Evolutionary conservation across 2,329 filamentous ascomycete species (phyloP).

Genomic region (Sordariomycetes sp.): DNA sequence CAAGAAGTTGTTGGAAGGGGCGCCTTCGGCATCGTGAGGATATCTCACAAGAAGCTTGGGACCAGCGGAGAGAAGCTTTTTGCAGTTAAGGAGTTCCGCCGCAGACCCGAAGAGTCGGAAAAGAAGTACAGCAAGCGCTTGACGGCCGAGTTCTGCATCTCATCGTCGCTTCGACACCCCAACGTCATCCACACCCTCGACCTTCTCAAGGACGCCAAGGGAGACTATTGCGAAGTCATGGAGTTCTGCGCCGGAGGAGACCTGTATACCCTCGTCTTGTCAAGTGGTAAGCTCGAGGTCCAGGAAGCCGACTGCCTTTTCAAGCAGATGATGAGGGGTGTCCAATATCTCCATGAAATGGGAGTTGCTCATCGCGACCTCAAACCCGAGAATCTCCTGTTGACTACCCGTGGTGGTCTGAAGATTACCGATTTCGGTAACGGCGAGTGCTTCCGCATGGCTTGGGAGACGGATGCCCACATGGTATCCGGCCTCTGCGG

Average conservation of each 20-base stretch:
- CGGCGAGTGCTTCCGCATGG: constrained; percentile 98
- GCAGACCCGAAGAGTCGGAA: constrained; percentile 84
- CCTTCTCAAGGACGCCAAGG: constrained; percentile 89
- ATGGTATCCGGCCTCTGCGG: constrained; percentile 97
- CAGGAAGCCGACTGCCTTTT: constrained; percentile 96
- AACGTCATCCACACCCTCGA: constrained; percentile 98
- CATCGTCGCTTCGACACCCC: constrained; percentile 88
- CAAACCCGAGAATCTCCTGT: constrained; percentile 90
- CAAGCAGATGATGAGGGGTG: constrained; percentile 97
- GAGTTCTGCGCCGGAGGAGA: constrained; percentile 97
- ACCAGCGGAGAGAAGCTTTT: constrained; percentile 83
- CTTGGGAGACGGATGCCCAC: constrained; percentile 96
- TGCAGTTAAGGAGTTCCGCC: constrained; percentile 96
- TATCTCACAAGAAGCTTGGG: constrained; percentile 89
- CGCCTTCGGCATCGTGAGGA: constrained; percentile 93
- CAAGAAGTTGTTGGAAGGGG: constrained; percentile 94
- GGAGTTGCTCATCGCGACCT: constrained; percentile 94
- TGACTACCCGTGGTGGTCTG: constrained; percentile 84
- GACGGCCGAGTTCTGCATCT: constrained; percentile 97
- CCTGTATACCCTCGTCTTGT: constrained; percentile 84
- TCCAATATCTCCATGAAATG: constrained; percentile 99
- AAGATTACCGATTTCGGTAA: constrained; percentile 99
- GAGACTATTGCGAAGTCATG: constrained; percentile 98
- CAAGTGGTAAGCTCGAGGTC: constrained; percentile 85
- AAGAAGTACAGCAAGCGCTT: constrained; percentile 98